A percentile compares a stretch with the other conserved stretches of the same genome.
Evolutionary conservation across 139 green algal genomes (phyloP).

Genomic region (Raphidocelis subcapitata): DNA sequence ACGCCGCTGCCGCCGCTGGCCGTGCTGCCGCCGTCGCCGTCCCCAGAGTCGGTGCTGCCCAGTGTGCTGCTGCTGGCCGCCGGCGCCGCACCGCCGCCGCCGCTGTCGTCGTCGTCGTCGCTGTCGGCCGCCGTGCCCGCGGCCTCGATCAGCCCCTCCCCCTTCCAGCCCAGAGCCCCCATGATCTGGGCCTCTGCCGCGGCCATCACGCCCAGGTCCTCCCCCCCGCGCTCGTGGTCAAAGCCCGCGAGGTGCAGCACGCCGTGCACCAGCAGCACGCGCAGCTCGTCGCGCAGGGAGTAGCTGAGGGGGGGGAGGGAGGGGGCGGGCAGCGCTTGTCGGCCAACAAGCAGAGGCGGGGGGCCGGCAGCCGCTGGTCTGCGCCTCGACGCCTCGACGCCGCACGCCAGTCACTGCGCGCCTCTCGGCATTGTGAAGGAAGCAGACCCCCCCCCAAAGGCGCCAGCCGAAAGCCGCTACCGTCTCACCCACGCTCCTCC

Average conservation of each 20-base stretch:
- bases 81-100: neutral
- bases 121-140: conserved; percentile 11
- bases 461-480: no score
- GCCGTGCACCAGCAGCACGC: conserved; percentile 93
- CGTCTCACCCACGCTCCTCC: conserved; percentile 65
- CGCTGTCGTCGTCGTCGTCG: neutral
- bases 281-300: conserved; percentile 68
- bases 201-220: conserved; percentile 69
- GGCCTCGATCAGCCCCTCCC: conserved; percentile 67
- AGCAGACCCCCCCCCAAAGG: no score
- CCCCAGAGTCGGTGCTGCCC: neutral
- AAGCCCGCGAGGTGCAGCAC: conserved; percentile 90
- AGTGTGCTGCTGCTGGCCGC: neutral
- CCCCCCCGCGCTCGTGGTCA: conserved; percentile 84
- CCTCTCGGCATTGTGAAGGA: no score
- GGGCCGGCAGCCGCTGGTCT: no score
- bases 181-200: conserved; percentile 66
- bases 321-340: no score
- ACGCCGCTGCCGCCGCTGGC: conserved; percentile 8
- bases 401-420: neutral
- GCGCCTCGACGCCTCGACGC: no score
- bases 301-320: conserved; percentile 39
- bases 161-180: conserved; percentile 69
- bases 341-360: no score
- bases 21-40: neutral